A percentile compares a stretch with the other conserved stretches of the same genome.
Evolutionary conservation across 2,329 filamentous ascomycete species (phyloP).

Genomic region (Blumeriella jaapii): DNA sequence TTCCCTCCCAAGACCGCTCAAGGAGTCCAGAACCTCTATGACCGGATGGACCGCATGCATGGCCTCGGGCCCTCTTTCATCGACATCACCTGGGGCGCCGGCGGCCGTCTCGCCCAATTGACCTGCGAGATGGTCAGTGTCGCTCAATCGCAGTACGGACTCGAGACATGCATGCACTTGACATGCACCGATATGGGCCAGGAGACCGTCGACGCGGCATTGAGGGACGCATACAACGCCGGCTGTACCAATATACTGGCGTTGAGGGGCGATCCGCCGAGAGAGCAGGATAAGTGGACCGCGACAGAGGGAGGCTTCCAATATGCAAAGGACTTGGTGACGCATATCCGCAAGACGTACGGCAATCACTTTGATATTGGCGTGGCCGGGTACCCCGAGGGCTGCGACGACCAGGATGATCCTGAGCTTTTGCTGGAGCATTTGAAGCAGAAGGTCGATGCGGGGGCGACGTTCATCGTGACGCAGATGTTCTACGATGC

Average conservation of each 20-base stretch:
- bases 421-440: conserved; percentile 79
- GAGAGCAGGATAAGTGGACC: conserved; percentile 90
- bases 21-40: conserved; percentile 98
- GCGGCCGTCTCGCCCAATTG: conserved; percentile 78
- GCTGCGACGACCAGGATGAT: conserved; percentile 84
- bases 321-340: conserved; percentile 79
- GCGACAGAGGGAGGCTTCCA: conserved; percentile 77
- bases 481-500: conserved; percentile 99
- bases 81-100: conserved; percentile 97
- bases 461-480: conserved; percentile 85
- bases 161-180: conserved; percentile 98
- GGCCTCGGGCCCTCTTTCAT: conserved; percentile 88
- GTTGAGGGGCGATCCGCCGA: conserved; percentile 81
- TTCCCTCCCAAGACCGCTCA: conserved; percentile 96
- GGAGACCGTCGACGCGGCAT: conserved; percentile 80
- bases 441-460: conserved; percentile 93
- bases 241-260: conserved; percentile 97
- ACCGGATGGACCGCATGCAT: conserved; percentile 99
- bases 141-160: conserved; percentile 85
- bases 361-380: conserved; percentile 94
- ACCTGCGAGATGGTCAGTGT: conserved; percentile 97
- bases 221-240: conserved; percentile 80
- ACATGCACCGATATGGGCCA: conserved; percentile 97
- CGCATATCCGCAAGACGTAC: conserved; percentile 66
- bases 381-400: conserved; percentile 92